A percentile compares a stretch with the other conserved stretches of the same genome.
These are phyloP conservation scores for Dimargaris xerosporica DNA, from an alignment of 192 early-diverging fungal species.

Conservation along the genomic window DNA sequence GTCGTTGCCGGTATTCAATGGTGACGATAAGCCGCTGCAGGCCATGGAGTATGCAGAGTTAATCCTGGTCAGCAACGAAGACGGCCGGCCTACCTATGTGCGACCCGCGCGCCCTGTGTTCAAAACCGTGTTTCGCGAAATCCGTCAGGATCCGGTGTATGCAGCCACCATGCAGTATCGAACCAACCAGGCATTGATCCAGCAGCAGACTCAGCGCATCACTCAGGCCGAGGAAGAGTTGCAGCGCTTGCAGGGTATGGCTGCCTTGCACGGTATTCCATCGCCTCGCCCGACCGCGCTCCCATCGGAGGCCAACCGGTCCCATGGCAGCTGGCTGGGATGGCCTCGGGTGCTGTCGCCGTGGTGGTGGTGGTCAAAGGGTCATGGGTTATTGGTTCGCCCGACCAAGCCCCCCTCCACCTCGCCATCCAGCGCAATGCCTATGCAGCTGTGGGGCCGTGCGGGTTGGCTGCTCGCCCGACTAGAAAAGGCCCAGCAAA, in stretches of 20 bases:
- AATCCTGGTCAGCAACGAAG: conserved; percentile 58
- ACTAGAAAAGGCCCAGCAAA: conserved; percentile 26
- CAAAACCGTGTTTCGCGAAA: conserved; percentile 57
- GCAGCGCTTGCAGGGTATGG: conserved; percentile 22
- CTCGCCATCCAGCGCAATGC: neutral
- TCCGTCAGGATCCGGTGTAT: conserved; percentile 53
- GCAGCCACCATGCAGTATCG: conserved; percentile 66
- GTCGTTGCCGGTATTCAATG: conserved; percentile 67
- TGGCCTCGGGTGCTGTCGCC: neutral
- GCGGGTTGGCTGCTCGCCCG: conserved; percentile 1
- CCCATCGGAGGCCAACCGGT: neutral
- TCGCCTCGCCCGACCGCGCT: too few species aligned
- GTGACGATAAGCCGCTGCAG: conserved; percentile 61
- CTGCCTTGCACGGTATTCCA: neutral
- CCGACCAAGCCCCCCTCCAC: too few species aligned
- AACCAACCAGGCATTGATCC: conserved; percentile 40
- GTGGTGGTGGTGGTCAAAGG: neutral
- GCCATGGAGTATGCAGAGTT: conserved; percentile 85
- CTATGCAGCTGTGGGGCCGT: neutral
- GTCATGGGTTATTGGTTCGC: neutral
- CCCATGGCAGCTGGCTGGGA: too few species aligned
- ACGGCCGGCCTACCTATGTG: conserved; percentile 72
- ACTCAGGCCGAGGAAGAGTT: conserved; percentile 46
- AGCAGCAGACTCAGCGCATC: conserved; percentile 39
- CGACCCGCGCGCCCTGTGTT: conserved; percentile 73